Percentiles rank a stretch among this genome's conserved stretches.
phyloP scores from a whole-genome alignment of 345 rosid genomes.

The Crucihimalaya himalaica region DNA sequence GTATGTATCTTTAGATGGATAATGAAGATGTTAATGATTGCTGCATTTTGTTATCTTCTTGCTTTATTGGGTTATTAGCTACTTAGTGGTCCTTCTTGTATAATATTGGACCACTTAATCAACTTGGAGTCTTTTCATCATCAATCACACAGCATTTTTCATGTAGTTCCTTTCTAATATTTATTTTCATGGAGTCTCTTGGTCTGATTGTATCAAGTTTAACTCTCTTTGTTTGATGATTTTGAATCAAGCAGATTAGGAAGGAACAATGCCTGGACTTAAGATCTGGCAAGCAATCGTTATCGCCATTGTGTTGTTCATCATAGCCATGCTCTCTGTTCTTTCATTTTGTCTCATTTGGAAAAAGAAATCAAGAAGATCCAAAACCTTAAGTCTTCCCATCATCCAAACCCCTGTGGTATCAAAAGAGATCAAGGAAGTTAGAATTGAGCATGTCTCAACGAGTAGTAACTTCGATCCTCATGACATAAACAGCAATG shows the following conservation, averaged over 20 bases:
- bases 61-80: conserved; percentile 13
- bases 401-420: conserved; percentile 72
- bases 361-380: conserved; percentile 67
- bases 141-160: conserved; percentile 22
- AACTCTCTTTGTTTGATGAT: background rate
- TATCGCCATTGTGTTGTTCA: conserved; percentile 64
- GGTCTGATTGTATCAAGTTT: background rate
- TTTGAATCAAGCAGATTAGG: conserved; percentile 14
- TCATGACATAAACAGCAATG: conserved; percentile 66
- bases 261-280: conserved; percentile 56
- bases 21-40: conserved; percentile 20
- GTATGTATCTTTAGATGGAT: conserved; percentile 17
- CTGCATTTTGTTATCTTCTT: conserved; percentile 33
- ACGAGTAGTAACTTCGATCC: conserved; percentile 48
- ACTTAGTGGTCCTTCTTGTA: conserved; percentile 24
- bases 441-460: conserved; percentile 72
- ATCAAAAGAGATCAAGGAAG: conserved; percentile 95
- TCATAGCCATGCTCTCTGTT: conserved; percentile 62
- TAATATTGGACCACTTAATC: conserved; percentile 25
- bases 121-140: conserved; percentile 31
- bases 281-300: conserved; percentile 84
- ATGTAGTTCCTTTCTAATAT: conserved; percentile 1
- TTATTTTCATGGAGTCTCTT: conserved; percentile 9
- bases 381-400: conserved; percentile 53
- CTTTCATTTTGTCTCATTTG: conserved; percentile 63